Evolutionary conservation across 306 rosid genomes (phyloP).

Genomic region (Glycyrrhiza uralensis): DNA sequence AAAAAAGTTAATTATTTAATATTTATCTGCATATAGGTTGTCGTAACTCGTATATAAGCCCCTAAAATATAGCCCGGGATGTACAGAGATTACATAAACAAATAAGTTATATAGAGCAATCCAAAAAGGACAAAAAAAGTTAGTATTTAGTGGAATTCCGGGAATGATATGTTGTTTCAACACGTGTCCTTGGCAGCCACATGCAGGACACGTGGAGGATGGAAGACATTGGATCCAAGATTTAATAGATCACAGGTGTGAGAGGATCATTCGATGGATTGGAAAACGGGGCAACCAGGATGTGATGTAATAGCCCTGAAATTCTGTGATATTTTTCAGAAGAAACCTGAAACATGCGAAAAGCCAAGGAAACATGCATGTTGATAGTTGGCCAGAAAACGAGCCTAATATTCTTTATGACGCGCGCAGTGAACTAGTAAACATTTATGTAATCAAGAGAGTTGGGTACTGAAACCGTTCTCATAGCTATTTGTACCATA

Average conservation of each 20-base stretch:
- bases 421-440: neutral
- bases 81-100: too few species aligned
- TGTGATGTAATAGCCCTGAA: conserved; percentile 26
- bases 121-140: neutral
- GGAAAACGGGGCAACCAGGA: neutral
- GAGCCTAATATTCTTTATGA: conserved; percentile 4
- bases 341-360: conserved; percentile 18
- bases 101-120: neutral
- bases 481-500: too few species aligned
- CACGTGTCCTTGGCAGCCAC: neutral
- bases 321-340: conserved; percentile 5
- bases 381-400: neutral
- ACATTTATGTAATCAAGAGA: neutral
- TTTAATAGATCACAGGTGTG: conserved; percentile 12
- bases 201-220: conserved; percentile 24
- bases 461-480: too few species aligned
- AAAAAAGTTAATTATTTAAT: too few species aligned
- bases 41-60: too few species aligned
- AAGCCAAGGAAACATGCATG: conserved; percentile 31
- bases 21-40: too few species aligned
- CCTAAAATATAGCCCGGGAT: too few species aligned
- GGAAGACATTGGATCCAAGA: neutral
- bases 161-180: neutral
- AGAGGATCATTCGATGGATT: conserved; percentile 6
- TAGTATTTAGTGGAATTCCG: neutral